A percentile compares a stretch with the other conserved stretches of the same genome.
phyloP scores from a whole-genome alignment of 106 monocot species.

The Agapanthus africanus region DNA sequence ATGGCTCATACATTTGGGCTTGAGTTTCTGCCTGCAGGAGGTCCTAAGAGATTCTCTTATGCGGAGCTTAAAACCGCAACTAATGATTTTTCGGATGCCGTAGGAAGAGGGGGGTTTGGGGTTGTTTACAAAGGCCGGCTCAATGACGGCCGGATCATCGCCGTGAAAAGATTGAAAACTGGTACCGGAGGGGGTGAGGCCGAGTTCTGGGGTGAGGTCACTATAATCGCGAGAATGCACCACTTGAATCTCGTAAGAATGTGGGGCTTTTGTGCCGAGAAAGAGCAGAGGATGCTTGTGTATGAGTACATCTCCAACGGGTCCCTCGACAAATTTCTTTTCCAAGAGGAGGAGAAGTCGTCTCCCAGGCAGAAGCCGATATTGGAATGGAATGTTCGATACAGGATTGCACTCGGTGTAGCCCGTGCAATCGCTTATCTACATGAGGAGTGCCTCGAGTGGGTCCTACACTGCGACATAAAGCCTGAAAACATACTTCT shows the following conservation, averaged over 20 bases:
- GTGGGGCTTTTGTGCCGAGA: slow-evolving; percentile 92
- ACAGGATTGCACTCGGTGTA: slow-evolving; percentile 72
- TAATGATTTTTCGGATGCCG: slow-evolving; percentile 40
- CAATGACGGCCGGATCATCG: slow-evolving; percentile 41
- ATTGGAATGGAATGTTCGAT: slow-evolving; percentile 57
- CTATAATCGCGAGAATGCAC: slow-evolving; percentile 80
- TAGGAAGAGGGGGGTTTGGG: slow-evolving; percentile 56
- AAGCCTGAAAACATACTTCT: slow-evolving; percentile 88
- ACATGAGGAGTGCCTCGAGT: slow-evolving; percentile 86
- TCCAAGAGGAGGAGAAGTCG: slow-evolving; percentile 10
- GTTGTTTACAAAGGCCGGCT: slow-evolving; percentile 46
- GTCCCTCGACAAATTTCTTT: slow-evolving; percentile 65
- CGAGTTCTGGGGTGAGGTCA: slow-evolving; percentile 80
- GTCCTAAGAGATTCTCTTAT: slow-evolving; percentile 50
- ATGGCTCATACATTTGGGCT: slow-evolving; percentile 68
- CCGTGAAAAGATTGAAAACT: slow-evolving; percentile 45
- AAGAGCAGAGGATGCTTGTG: slow-evolving; percentile 64
- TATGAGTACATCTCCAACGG: slow-evolving; percentile 84
- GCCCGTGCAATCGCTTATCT: slow-evolving; percentile 80
- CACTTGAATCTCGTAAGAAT: slow-evolving; percentile 78
- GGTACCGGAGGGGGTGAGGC: slow-evolving; percentile 44
- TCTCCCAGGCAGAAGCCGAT: slow-evolving; percentile 5
- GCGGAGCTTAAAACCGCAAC: slow-evolving; percentile 54
- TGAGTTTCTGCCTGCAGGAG: slow-evolving; percentile 55
- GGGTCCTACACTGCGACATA: slow-evolving; percentile 89